These are phyloP conservation scores for Silybum marianum DNA, from an alignment of 129 eudicot genomes.

Conservation along the genomic window DNA sequence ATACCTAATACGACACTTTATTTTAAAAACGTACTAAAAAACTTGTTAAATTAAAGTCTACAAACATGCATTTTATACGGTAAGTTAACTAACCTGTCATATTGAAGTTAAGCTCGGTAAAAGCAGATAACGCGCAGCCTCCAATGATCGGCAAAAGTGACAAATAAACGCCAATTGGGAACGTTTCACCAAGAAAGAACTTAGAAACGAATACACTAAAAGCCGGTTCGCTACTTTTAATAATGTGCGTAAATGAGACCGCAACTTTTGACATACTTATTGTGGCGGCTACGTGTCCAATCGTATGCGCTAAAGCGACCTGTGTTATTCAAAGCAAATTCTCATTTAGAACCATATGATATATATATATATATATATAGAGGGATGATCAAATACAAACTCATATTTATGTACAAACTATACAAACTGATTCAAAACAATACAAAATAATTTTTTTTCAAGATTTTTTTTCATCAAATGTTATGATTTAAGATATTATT, in stretches of 20 bases:
- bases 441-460: too few species aligned
- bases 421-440: too few species aligned
- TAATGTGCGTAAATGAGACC: constrained; percentile 64
- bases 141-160: constrained; percentile 65
- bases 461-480: too few species aligned
- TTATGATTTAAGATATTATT: too few species aligned
- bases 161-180: constrained; percentile 56
- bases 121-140: constrained; percentile 59
- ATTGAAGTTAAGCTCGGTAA: constrained; percentile 65
- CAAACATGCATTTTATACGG: neutral
- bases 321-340: constrained; percentile 1
- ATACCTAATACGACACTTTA: too few species aligned
- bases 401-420: too few species aligned
- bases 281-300: constrained; percentile 72
- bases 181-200: constrained; percentile 51
- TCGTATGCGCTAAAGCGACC: constrained; percentile 70
- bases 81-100: constrained; percentile 47
- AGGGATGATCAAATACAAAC: too few species aligned
- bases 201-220: constrained; percentile 59
- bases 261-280: constrained; percentile 72
- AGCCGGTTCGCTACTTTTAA: constrained; percentile 65
- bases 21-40: too few species aligned
- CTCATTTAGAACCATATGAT: neutral
- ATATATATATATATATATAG: too few species aligned
- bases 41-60: neutral